Base-by-base conservation (phyloP, 2,329 filamentous ascomycete genomes). In the Pseudocercospora crystallina region DNA sequence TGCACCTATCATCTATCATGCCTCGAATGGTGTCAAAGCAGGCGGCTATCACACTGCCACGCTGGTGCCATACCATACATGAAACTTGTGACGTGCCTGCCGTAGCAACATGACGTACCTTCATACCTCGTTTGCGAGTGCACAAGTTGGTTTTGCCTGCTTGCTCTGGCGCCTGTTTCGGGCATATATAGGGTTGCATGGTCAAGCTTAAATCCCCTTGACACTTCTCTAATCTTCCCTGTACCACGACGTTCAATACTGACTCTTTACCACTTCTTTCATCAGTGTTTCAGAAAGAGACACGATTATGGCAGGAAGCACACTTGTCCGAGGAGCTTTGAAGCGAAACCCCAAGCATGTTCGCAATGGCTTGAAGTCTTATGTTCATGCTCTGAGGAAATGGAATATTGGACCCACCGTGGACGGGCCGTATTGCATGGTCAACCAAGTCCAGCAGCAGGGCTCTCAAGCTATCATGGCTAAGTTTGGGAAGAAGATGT, bases 331-430 rank as follows among this genome's bases (percentile, higher is more conserved):
- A 31, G 60, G 61, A 26, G 56, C 57, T 29, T 56, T 66, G 29
- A 54, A 59, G 43, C 51, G 61, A 20, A 68, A 65, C 50, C 54
- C 61, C 4, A 55, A 66, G 41, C 62, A 65, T 52, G 41, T 48
- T 14, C 54, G 60, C 26, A 60, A 61, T 53, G 66, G 65, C 31
- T 37, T 63, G 36, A 66, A 64, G 46, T 63, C 63, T 8, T 69
- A 69, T 32, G 60, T 58, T 12, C 58, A 61, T 43, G 59, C 60
- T 17, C 44, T 64, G 12, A 43, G 53, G 37, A 63, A 62, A 35
- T 64, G 60, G 65, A 75, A 79, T 51, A 83, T 87, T 64, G 69
- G 77, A 15, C 82, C 85, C 31, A 86, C 84, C 51, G 73, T 79
- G 55, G 76, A 78, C 1, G 83, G 85, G 4, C 84, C 82, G 7